These are phyloP conservation scores for Rehmannia glutinosa DNA, from an alignment of 257 asterid genomes.

Conservation along the genomic window DNA sequence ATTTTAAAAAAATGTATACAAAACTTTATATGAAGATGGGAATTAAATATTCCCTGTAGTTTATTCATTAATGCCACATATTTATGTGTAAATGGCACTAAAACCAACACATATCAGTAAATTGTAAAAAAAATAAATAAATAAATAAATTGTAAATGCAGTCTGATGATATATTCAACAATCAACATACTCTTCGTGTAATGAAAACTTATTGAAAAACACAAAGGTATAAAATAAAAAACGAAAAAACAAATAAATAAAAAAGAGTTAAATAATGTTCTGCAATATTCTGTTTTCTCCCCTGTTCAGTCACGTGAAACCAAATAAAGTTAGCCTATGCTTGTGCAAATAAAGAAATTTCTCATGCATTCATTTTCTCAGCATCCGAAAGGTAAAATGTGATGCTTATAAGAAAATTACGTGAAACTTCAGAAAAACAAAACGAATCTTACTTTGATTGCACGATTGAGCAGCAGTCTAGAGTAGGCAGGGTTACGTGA, in stretches of 20 bases:
- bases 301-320: slow-evolving; percentile 23
- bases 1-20: no score
- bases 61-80: no score
- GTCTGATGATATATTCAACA: no score
- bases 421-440: not conserved
- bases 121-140: no score
- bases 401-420: no score
- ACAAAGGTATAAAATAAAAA: not conserved
- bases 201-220: slow-evolving; percentile 3
- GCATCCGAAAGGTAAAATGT: not conserved
- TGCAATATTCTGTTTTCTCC: slow-evolving; percentile 17
- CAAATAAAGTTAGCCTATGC: not conserved
- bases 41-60: no score
- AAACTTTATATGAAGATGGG: no score
- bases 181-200: not conserved
- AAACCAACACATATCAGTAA: no score
- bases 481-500: slow-evolving; percentile 69
- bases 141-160: no score
- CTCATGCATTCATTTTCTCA: slow-evolving; percentile 8
- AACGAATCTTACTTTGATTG: slow-evolving; percentile 51
- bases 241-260: not conserved
- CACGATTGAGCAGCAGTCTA: slow-evolving; percentile 64
- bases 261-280: not conserved
- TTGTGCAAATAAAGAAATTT: not conserved
- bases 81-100: no score